Percentiles rank a stretch among this genome's conserved stretches.
Evolutionary conservation across 768 basidiomycete genomes (phyloP).

Genomic region (Psilocybe cyanescens): DNA sequence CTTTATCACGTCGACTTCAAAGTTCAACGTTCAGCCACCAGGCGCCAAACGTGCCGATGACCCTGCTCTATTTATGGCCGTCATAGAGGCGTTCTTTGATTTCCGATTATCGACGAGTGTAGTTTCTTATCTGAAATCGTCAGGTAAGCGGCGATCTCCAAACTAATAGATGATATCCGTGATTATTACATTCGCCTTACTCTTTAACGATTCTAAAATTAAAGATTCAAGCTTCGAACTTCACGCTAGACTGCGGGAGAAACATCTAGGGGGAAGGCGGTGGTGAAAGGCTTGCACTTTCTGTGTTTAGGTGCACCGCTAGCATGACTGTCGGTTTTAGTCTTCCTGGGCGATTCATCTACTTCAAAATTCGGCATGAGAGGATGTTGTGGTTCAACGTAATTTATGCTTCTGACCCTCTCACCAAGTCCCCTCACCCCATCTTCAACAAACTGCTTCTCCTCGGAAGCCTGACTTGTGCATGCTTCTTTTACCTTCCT

Average conservation of each 20-base stretch:
- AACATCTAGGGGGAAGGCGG: conserved; percentile 33
- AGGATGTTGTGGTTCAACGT: no score
- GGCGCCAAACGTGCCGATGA: conserved; percentile 41
- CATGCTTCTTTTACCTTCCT: no score
- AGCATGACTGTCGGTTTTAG: conserved; percentile 14
- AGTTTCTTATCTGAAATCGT: conserved; percentile 70
- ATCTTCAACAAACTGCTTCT: no score
- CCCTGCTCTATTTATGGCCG: conserved; percentile 51
- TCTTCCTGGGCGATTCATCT: conserved; percentile 37
- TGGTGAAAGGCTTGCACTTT: conserved; percentile 62
- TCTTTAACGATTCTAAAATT: conserved; percentile 78
- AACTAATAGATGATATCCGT: conserved; percentile 83
- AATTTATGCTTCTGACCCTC: no score
- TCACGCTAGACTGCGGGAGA: conserved; percentile 40
- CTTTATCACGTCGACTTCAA: not conserved
- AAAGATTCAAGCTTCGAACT: conserved; percentile 53
- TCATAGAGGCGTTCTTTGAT: conserved; percentile 60
- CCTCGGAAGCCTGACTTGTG: no score
- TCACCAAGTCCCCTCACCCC: no score
- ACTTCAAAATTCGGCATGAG: conserved; percentile 44
- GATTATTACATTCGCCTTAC: conserved; percentile 70
- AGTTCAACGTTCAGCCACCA: conserved; percentile 8
- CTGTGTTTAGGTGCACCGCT: conserved; percentile 39
- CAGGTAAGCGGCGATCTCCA: conserved; percentile 57
- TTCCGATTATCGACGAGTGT: conserved; percentile 73